These are phyloP conservation scores for Avena sativa DNA, from an alignment of 176 grass and related monocot genomes.

Conservation along the genomic window DNA sequence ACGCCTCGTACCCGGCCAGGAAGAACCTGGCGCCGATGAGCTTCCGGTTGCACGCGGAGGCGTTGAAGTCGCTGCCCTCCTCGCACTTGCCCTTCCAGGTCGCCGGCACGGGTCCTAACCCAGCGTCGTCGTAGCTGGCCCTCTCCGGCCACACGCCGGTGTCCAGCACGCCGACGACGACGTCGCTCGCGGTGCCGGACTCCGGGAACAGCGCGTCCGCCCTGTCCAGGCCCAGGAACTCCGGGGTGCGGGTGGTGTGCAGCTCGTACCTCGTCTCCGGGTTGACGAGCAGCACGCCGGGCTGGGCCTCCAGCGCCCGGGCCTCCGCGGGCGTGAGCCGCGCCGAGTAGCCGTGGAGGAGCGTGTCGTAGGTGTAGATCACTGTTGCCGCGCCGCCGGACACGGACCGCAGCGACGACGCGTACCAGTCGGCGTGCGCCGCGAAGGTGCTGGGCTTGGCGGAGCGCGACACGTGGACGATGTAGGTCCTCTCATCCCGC, in stretches of 20 bases:
- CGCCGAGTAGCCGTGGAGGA: constrained; percentile 83
- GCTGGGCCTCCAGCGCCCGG: constrained; percentile 54
- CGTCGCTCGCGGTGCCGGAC: constrained; percentile 56
- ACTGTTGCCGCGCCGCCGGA: constrained; percentile 66
- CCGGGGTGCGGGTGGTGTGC: constrained; percentile 85
- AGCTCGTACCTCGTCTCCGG: constrained; percentile 89
- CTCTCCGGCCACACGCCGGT: constrained; percentile 93
- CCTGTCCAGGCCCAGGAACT: constrained; percentile 74
- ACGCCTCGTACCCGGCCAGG: constrained; percentile 77
- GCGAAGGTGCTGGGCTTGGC: constrained; percentile 70
- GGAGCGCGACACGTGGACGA: constrained; percentile 75
- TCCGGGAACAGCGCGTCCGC: constrained; percentile 52
- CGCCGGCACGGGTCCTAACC: constrained; percentile 67
- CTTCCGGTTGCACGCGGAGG: constrained; percentile 79
- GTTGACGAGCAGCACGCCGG: constrained; percentile 72
- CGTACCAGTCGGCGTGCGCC: constrained; percentile 73
- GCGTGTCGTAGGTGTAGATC: constrained; percentile 81
- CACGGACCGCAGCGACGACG: constrained; percentile 78
- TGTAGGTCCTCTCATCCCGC: constrained; percentile 56
- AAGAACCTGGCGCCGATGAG: constrained; percentile 87
- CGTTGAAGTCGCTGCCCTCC: constrained; percentile 73
- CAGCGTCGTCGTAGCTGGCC: constrained; percentile 77
- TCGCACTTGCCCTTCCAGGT: constrained; percentile 93
- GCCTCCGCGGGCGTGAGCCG: constrained; percentile 75
- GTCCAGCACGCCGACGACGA: constrained; percentile 87